These are phyloP conservation scores for Megacollybia platyphylla DNA, from an alignment of 1,284 basidiomycete genomes.

Conservation along the genomic window DNA sequence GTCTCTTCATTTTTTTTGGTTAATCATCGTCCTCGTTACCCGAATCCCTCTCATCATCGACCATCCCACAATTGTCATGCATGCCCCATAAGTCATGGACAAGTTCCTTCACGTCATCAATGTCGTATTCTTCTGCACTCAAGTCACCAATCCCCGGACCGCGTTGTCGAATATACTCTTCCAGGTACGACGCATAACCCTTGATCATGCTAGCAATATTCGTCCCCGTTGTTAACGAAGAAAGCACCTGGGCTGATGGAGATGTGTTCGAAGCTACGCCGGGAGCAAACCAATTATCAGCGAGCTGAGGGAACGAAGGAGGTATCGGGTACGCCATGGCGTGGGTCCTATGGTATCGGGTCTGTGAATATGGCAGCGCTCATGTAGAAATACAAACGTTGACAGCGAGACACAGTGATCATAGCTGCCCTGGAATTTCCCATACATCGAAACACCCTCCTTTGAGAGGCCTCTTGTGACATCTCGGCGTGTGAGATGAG, in stretches of 20 bases:
- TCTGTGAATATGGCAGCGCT: constrained; percentile 1
- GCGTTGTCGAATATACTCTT: constrained; percentile 18
- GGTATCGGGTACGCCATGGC: constrained; percentile 33
- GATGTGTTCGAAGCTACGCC: constrained; percentile 12
- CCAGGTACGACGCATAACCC: constrained; percentile 29
- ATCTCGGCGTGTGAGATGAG: constrained; percentile 28
- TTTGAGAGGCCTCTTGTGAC: constrained; percentile 43
- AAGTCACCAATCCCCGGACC: constrained; percentile 9
- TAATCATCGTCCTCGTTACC: too few relatives aligned
- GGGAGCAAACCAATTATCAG: constrained; percentile 12
- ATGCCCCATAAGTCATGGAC: constrained; percentile 37
- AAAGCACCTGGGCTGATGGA: constrained; percentile 15
- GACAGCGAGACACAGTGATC: constrained; percentile 1
- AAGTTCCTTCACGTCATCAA: constrained; percentile 39
- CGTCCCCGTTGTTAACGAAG: constrained; percentile 20
- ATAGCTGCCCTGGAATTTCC: constrained; percentile 23
- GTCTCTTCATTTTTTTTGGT: too few relatives aligned
- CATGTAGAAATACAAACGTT: constrained; percentile 3
- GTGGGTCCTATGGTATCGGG: constrained; percentile 20
- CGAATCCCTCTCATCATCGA: background rate
- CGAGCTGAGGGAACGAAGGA: constrained; percentile 33
- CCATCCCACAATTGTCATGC: constrained; percentile 16
- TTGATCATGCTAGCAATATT: constrained; percentile 21
- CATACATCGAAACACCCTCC: constrained; percentile 20
- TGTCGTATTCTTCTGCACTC: constrained; percentile 16